Evolutionary conservation across 1,284 basidiomycete species (phyloP).

Genomic region (Hymenochaete sp.): DNA sequence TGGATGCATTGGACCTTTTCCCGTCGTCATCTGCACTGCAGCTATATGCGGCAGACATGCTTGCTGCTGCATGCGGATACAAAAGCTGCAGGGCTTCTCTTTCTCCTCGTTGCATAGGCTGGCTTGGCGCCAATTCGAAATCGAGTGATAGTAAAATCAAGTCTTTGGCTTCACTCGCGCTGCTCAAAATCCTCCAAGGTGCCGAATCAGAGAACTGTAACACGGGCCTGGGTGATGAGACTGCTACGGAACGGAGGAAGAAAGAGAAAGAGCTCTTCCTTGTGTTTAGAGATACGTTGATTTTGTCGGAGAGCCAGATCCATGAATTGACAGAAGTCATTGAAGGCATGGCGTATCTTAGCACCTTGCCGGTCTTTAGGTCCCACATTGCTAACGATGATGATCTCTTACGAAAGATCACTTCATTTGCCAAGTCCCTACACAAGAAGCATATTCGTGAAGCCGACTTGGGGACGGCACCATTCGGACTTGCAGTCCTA

Average conservation of each 20-base stretch:
- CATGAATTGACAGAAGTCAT: constrained; percentile 46
- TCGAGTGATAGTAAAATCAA: constrained; percentile 39
- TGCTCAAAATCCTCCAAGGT: constrained; percentile 66
- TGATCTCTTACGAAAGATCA: constrained; percentile 52
- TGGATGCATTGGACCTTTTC: constrained; percentile 58
- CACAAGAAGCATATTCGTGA: constrained; percentile 12
- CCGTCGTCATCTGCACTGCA: constrained; percentile 37
- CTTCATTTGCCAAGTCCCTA: constrained; percentile 38
- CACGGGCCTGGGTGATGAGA: constrained; percentile 32
- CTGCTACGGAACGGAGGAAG: constrained; percentile 50
- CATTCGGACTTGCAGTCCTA: constrained; percentile 72
- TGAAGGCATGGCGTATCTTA: constrained; percentile 80
- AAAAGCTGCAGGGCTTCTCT: constrained; percentile 61
- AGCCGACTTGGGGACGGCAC: constrained; percentile 40
- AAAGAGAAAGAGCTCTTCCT: constrained; percentile 39
- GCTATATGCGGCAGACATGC: constrained; percentile 55
- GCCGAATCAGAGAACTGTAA: constrained; percentile 26
- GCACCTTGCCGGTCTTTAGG: constrained; percentile 56
- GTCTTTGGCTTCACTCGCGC: constrained; percentile 60
- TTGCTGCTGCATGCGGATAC: constrained; percentile 65
- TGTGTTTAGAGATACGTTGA: constrained; percentile 6
- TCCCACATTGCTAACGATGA: constrained; percentile 49
- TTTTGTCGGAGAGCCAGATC: neutral
- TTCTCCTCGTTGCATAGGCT: constrained; percentile 43
- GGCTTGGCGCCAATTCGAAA: constrained; percentile 53